Evolutionary conservation across 2,329 filamentous ascomycete species (phyloP).

Genomic region (Xylaria multiplex): DNA sequence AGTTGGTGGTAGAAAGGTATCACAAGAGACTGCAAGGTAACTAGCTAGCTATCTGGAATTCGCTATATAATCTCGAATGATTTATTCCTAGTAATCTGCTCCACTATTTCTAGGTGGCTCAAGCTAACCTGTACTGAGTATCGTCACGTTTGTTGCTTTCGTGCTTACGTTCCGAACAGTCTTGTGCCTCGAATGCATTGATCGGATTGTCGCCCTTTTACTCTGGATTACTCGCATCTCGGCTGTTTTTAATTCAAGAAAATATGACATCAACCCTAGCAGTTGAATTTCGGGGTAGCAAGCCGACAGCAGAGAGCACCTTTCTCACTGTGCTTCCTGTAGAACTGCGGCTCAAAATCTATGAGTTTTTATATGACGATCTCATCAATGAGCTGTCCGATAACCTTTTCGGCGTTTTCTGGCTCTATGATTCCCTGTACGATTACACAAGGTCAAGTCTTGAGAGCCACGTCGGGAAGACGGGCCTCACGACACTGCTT

Average conservation of each 20-base stretch:
- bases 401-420: slow-evolving; percentile 32
- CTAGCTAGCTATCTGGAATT: not conserved
- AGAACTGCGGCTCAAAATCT: slow-evolving; percentile 32
- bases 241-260: not conserved
- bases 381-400: slow-evolving; percentile 32
- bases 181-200: not conserved
- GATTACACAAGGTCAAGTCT: slow-evolving; percentile 28
- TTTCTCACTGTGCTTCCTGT: slow-evolving; percentile 21
- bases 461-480: slow-evolving; percentile 32
- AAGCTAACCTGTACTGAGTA: not conserved
- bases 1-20: not conserved
- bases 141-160: not conserved
- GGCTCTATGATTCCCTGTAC: slow-evolving; percentile 30
- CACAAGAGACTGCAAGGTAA: not conserved
- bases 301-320: not conserved
- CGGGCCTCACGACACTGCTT: slow-evolving; percentile 26
- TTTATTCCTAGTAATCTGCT: not conserved
- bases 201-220: not conserved
- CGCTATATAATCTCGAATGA: not conserved
- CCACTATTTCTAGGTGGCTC: not conserved
- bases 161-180: not conserved
- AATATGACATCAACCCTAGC: not conserved
- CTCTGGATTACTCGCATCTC: not conserved
- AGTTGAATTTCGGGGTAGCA: not conserved
- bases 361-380: slow-evolving; percentile 26